Percentiles rank a stretch among this genome's conserved stretches.
phyloP scores from a whole-genome alignment of 352 stramenopile species.

The Elongisporangium anandrum region DNA sequence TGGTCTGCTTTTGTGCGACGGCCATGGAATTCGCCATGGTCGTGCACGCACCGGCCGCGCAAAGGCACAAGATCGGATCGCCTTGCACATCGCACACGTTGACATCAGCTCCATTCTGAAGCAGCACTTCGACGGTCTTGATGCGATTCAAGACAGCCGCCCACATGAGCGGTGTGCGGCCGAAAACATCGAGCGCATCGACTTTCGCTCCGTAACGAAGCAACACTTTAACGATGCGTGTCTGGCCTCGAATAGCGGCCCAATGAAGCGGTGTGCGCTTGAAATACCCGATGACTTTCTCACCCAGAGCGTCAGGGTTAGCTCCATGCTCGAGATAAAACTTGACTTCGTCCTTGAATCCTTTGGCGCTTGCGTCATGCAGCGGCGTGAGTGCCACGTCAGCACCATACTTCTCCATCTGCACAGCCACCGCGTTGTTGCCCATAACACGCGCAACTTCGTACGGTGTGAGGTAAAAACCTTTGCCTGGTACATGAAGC shows the following conservation, averaged over 20 bases:
- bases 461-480: conserved; percentile 63
- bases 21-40: conserved; percentile 11
- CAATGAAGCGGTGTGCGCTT: conserved; percentile 71
- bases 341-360: conserved; percentile 46
- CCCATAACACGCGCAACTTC: conserved; percentile 63
- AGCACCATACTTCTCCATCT: conserved; percentile 75
- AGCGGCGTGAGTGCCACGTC: conserved; percentile 76
- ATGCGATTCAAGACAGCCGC: conserved; percentile 68
- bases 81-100: conserved; percentile 60
- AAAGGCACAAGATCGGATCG: conserved; percentile 64
- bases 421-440: conserved; percentile 54
- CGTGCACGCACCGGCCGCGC: conserved; percentile 38
- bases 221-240: conserved; percentile 50
- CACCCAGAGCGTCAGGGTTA: conserved; percentile 54
- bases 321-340: conserved; percentile 72
- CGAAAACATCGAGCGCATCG: conserved; percentile 62
- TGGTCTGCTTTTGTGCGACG: not conserved
- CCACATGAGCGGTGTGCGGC: conserved; percentile 65
- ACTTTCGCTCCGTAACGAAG: conserved; percentile 51
- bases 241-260: conserved; percentile 73
- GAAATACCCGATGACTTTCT: conserved; percentile 68
- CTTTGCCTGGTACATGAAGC: conserved; percentile 47
- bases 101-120: conserved; percentile 48
- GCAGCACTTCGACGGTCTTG: conserved; percentile 47
- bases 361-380: conserved; percentile 56